Percentiles rank a stretch among this genome's conserved stretches.
Evolutionary conservation across 441 rosid genomes (phyloP).

Genomic region (Euphorbia corollata): DNA sequence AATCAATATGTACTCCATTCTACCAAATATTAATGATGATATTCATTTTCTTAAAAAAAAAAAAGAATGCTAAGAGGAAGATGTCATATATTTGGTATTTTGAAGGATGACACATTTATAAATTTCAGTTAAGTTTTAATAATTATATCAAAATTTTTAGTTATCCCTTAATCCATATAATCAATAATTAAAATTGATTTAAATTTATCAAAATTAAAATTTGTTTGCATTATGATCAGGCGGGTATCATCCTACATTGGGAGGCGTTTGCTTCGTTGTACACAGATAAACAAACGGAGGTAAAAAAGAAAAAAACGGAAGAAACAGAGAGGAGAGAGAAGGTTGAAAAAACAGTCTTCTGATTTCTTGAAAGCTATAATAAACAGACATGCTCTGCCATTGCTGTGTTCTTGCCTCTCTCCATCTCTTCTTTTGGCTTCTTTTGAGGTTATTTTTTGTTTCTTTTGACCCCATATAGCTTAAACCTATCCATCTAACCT

Average conservation of each 20-base stretch:
- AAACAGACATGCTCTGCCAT: slow-evolving; percentile 59
- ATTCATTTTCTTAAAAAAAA: no score
- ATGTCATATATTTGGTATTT: no score
- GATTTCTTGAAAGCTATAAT: not conserved
- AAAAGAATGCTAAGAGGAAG: no score
- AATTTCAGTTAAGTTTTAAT: no score
- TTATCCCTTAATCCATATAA: no score
- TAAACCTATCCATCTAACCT: not conserved
- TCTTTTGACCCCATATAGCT: slow-evolving; percentile 13
- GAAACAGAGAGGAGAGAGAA: not conserved
- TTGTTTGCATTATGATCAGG: no score
- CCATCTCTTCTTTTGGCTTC: slow-evolving; percentile 17
- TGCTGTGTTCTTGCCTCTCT: slow-evolving; percentile 38
- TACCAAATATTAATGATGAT: no score
- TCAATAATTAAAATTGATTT: no score
- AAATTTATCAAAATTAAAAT: no score
- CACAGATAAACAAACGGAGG: not conserved
- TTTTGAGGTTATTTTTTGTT: slow-evolving; percentile 28
- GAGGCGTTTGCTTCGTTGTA: not conserved
- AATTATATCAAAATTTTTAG: no score
- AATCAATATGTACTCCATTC: no score
- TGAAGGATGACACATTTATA: no score
- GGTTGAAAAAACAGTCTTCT: not conserved
- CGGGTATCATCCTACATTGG: not conserved
- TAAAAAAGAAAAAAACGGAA: not conserved